Conservation (phyloP, 306 rosid genomes). For the Parietaria judaica region DNA sequence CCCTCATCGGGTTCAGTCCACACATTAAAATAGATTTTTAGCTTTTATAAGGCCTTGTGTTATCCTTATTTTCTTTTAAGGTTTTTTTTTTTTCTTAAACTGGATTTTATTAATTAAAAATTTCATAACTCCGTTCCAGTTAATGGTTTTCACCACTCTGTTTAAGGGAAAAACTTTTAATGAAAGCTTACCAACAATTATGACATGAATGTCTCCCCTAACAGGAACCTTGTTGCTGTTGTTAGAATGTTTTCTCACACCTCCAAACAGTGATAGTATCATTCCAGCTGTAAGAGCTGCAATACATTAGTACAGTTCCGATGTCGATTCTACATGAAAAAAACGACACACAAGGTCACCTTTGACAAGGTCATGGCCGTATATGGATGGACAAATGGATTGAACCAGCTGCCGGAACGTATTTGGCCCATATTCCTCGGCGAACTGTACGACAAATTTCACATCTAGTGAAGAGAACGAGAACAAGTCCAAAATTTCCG, state of each 20-base stretch:
- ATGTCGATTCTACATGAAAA: slow-evolving; percentile 14
- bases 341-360: slow-evolving; percentile 33
- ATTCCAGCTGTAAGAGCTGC: slow-evolving; percentile 63
- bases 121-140: no score
- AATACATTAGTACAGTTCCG: slow-evolving; percentile 14
- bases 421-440: slow-evolving; percentile 65
- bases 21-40: no score
- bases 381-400: slow-evolving; percentile 91
- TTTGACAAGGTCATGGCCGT: slow-evolving; percentile 96
- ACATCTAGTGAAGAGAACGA: slow-evolving; percentile 45
- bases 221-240: slow-evolving; percentile 96
- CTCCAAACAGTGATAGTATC: slow-evolving; percentile 78
- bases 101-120: no score
- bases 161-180: slow-evolving; percentile 12
- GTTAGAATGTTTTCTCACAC: slow-evolving; percentile 72
- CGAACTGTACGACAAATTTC: slow-evolving; percentile 76
- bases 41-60: no score
- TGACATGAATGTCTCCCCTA: slow-evolving; percentile 91
- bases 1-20: no score
- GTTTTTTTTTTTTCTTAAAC: no score
- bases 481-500: slow-evolving; percentile 56
- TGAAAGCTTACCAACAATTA: slow-evolving; percentile 71
- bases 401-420: slow-evolving; percentile 83
- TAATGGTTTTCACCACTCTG: neutral
- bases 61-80: no score